These are phyloP conservation scores for Dendryphion nanum DNA, from an alignment of 2,329 filamentous ascomycete species.

Conservation along the genomic window DNA sequence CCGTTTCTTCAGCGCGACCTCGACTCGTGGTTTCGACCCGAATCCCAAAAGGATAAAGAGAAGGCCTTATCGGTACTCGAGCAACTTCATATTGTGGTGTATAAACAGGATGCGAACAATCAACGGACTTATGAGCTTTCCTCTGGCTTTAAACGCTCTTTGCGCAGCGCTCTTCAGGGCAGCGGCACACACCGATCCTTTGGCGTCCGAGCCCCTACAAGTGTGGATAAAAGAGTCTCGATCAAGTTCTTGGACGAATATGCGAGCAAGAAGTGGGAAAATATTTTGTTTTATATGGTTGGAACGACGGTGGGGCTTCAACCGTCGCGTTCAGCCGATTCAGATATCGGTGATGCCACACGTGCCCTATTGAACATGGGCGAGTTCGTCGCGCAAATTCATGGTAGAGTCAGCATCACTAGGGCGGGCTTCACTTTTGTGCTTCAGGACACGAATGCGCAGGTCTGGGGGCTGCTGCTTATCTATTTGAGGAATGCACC, in stretches of 20 bases:
- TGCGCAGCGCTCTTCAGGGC: conserved; percentile 84
- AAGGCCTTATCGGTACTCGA: conserved; percentile 78
- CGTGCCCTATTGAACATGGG: conserved; percentile 81
- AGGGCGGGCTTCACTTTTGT: conserved; percentile 93
- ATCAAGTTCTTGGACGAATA: conserved; percentile 77
- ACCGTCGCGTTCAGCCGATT: conserved; percentile 42
- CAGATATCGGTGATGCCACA: conserved; percentile 60
- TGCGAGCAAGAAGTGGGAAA: conserved; percentile 88
- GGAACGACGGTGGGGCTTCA: conserved; percentile 60
- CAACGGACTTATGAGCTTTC: conserved; percentile 74
- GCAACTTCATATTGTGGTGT: conserved; percentile 79
- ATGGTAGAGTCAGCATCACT: conserved; percentile 70
- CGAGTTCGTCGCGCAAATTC: conserved; percentile 67
- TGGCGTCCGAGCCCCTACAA: conserved; percentile 73
- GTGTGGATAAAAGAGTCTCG: conserved; percentile 63
- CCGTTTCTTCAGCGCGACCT: conserved; percentile 78
- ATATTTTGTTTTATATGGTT: conserved; percentile 93
- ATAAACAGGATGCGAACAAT: conserved; percentile 54
- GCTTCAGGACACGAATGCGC: conserved; percentile 90
- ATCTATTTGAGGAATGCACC: conserved; percentile 88
- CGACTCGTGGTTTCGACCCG: conserved; percentile 79
- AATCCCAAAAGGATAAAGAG: conserved; percentile 65
- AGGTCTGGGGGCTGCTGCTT: conserved; percentile 93
- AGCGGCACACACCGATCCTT: conserved; percentile 85
- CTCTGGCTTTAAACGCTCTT: conserved; percentile 76